Base-by-base conservation (phyloP, 2,329 filamentous ascomycete species). In the Fusarium sp. region DNA sequence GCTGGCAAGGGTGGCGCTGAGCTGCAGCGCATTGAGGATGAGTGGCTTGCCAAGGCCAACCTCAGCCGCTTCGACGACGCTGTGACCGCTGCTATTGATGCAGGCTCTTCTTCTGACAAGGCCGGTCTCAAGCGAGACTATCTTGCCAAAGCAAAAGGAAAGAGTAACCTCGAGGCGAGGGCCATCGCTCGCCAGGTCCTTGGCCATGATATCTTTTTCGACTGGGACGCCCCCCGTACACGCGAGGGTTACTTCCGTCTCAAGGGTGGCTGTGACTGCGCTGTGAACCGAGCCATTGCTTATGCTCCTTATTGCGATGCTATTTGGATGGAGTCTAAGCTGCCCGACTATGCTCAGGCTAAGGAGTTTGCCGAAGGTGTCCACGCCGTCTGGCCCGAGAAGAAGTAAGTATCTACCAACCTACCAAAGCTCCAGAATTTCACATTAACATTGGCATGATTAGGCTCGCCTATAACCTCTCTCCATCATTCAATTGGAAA, bases 401-500 rank as follows among this genome's bases (percentile, higher is more conserved):
- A 98, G 84, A 99, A 99, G 93, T 96, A 84, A 84, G 91, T 87
- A 35, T 54, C 38, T 44, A 45, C 53, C 50, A 39, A 32, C 57
- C 51, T 44, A 28, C 35, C 32, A 42, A 42, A 42, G 28, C 47
- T 39, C 62, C 36, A 63, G 45, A 35, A 22, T n/a, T 26, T 73
- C 53, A 68, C 22, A 36, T 72, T 79, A 70, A 78, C 69, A 54
- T 38, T 63, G 68, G 32, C 15, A 14, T 11, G 9, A 44, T 28
- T 76, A 96, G 94, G 83, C 93, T 99, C 69, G 93, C 96, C 10
- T 99, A 99, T 88, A 99, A 99, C 88, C 92, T 99, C 74, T 98
- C 95, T 0, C 96, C 96, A 36, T 98, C 95, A 8, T 99, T 99
- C 92, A 99, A 99, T 90, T 99, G 96, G 96, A 98, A 98, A 88